These are phyloP conservation scores for Alternaria incomplexa DNA, from an alignment of 2,329 filamentous ascomycete species.

Conservation along the genomic window DNA sequence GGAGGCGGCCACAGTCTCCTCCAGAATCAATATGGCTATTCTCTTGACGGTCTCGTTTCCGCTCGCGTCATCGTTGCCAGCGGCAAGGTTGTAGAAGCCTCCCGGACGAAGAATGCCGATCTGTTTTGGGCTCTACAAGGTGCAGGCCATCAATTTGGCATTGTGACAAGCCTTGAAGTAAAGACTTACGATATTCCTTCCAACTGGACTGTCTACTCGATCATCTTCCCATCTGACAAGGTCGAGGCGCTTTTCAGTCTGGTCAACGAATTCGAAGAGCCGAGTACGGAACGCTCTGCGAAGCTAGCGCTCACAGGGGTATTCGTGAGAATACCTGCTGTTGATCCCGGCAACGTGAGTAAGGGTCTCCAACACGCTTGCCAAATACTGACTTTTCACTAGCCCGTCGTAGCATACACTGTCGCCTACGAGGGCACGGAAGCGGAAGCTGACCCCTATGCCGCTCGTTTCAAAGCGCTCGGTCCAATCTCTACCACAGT, in stretches of 20 bases:
- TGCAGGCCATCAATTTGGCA: constrained; percentile 49
- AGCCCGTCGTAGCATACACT: constrained; percentile 24
- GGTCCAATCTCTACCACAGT: constrained; percentile 8
- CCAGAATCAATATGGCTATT: constrained; percentile 50
- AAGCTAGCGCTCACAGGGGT: constrained; percentile 20
- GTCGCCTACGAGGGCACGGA: constrained; percentile 25
- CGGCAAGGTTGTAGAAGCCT: constrained; percentile 40
- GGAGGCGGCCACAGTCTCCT: constrained; percentile 64
- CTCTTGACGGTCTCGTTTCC: constrained; percentile 43
- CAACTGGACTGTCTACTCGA: constrained; percentile 16
- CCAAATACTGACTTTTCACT: neutral
- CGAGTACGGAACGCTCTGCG: neutral
- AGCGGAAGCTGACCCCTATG: constrained; percentile 19
- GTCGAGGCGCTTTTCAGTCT: constrained; percentile 42
- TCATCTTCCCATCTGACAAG: constrained; percentile 26
- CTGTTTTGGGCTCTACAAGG: constrained; percentile 51
- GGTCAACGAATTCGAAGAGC: constrained; percentile 30
- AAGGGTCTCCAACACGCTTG: neutral
- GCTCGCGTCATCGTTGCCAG: constrained; percentile 34
- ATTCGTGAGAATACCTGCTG: constrained; percentile 11
- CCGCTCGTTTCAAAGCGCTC: constrained; percentile 22
- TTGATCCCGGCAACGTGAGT: constrained; percentile 23
- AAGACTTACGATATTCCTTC: constrained; percentile 25
- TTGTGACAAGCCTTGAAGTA: constrained; percentile 45
- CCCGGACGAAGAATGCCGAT: constrained; percentile 34